These are phyloP conservation scores for Gryganskiella cystojenkinii DNA, from an alignment of 192 early-diverging fungal genomes.

Conservation along the genomic window DNA sequence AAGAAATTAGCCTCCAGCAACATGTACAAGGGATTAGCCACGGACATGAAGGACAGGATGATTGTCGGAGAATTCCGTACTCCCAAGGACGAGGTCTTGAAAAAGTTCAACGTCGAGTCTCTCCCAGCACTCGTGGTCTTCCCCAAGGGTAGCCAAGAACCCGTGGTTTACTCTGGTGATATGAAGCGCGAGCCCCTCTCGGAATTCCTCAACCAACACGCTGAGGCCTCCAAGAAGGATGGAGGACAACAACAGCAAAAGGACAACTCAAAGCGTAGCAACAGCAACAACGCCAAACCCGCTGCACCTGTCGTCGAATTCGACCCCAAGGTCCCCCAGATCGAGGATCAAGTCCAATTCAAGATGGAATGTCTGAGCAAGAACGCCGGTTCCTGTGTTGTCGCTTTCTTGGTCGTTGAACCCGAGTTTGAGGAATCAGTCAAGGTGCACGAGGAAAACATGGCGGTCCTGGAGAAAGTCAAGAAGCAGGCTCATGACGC, in stretches of 20 bases:
- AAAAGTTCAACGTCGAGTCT: conserved; percentile 64
- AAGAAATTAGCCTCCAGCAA: conserved; percentile 79
- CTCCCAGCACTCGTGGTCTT: conserved; percentile 81
- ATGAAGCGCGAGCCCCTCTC: conserved; percentile 71
- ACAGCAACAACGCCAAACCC: conserved; percentile 5
- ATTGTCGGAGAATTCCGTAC: conserved; percentile 77
- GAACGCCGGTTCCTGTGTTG: conserved; percentile 51
- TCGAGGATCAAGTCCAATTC: conserved; percentile 49
- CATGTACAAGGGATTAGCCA: conserved; percentile 88
- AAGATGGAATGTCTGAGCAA: conserved; percentile 52
- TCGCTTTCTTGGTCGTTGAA: conserved; percentile 55
- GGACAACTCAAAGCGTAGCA: conserved; percentile 22
- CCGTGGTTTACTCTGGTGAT: conserved; percentile 69
- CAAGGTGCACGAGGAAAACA: conserved; percentile 52
- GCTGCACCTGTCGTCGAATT: conserved; percentile 15
- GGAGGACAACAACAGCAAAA: conserved; percentile 23
- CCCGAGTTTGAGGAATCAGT: conserved; percentile 53
- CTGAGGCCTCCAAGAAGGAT: conserved; percentile 43
- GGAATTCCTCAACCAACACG: conserved; percentile 74
- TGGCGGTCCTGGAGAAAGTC: conserved; percentile 51
- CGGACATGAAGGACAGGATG: conserved; percentile 76
- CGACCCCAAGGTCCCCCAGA: conserved; percentile 49
- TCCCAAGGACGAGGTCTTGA: conserved; percentile 59
- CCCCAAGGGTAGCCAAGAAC: conserved; percentile 55
- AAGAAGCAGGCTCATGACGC: conserved; percentile 51